Percentiles rank a stretch among this genome's conserved stretches.
Evolutionary conservation across 768 basidiomycete species (phyloP).

Genomic region (Boletus eberwhitei): DNA sequence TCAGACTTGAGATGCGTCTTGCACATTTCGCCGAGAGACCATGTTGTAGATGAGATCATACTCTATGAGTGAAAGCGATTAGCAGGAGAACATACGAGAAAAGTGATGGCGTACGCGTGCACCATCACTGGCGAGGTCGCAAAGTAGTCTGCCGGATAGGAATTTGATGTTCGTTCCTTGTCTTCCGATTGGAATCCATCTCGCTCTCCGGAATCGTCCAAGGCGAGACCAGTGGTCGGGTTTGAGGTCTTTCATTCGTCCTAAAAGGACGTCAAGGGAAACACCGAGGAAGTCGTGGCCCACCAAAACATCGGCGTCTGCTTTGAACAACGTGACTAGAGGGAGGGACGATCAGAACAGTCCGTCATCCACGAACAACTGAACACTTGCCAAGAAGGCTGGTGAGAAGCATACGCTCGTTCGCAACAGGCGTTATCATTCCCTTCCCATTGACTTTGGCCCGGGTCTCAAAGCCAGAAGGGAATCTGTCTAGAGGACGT

Average conservation of each 20-base stretch:
- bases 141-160: constrained; percentile 79
- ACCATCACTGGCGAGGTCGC: constrained; percentile 92
- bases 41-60: constrained; percentile 97
- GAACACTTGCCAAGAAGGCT: constrained; percentile 64
- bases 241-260: constrained; percentile 88
- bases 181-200: constrained; percentile 77
- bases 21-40: constrained; percentile 98
- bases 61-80: constrained; percentile 45
- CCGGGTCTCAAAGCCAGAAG: constrained; percentile 72
- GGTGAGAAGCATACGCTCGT: constrained; percentile 84
- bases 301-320: constrained; percentile 92
- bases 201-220: constrained; percentile 81
- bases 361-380: neutral
- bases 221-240: constrained; percentile 93
- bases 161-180: constrained; percentile 84
- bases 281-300: constrained; percentile 94
- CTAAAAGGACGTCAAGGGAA: constrained; percentile 84
- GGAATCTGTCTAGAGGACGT: constrained; percentile 84
- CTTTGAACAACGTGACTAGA: constrained; percentile 70
- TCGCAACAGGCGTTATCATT: constrained; percentile 66
- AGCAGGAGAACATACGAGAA: neutral
- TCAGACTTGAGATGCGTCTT: constrained; percentile 80
- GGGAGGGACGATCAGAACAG: neutral
- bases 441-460: constrained; percentile 65
- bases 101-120: constrained; percentile 62